A percentile compares a stretch with the other conserved stretches of the same genome.
Conservation (phyloP, 2,329 filamentous ascomycete species). For the Tolypocladium amazonense region DNA sequence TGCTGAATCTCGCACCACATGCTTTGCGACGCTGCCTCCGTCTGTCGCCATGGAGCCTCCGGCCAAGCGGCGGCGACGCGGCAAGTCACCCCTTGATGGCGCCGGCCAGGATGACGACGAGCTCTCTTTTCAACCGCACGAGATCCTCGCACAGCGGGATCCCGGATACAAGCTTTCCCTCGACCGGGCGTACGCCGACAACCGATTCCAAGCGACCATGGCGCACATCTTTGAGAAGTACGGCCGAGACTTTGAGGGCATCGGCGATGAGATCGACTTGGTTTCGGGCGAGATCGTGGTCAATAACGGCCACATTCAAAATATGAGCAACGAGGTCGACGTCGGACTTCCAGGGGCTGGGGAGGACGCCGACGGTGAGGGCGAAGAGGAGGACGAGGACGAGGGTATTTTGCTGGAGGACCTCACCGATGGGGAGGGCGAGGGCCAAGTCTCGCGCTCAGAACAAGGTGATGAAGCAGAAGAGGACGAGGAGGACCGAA, state of each 20-base stretch:
- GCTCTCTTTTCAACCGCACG: slow-evolving; percentile 34
- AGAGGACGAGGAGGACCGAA: slow-evolving; percentile 8
- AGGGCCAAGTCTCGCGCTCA: neutral
- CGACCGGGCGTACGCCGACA: slow-evolving; percentile 55
- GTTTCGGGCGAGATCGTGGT: slow-evolving; percentile 73
- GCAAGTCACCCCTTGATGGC: slow-evolving; percentile 23
- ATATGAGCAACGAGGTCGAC: slow-evolving; percentile 47
- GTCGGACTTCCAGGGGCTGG: slow-evolving; percentile 19
- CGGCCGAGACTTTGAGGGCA: slow-evolving; percentile 66
- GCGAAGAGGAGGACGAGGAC: slow-evolving; percentile 17
- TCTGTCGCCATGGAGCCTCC: slow-evolving; percentile 41
- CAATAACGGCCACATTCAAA: slow-evolving; percentile 73
- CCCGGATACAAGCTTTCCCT: slow-evolving; percentile 47
- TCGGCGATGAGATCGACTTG: slow-evolving; percentile 86
- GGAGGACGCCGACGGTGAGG: no score
- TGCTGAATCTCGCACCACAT: slow-evolving; percentile 1
- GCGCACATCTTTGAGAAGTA: slow-evolving; percentile 89
- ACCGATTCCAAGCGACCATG: slow-evolving; percentile 70
- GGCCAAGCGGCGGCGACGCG: slow-evolving; percentile 50
- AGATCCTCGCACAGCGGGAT: slow-evolving; percentile 36
- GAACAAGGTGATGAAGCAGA: neutral
- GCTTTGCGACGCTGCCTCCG: neutral
- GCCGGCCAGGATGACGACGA: slow-evolving; percentile 36
- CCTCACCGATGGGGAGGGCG: slow-evolving; percentile 11
- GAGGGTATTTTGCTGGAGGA: slow-evolving; percentile 24